Evolutionary conservation across 352 stramenopile genomes (phyloP).

Genomic region (Pythium inflatum): DNA sequence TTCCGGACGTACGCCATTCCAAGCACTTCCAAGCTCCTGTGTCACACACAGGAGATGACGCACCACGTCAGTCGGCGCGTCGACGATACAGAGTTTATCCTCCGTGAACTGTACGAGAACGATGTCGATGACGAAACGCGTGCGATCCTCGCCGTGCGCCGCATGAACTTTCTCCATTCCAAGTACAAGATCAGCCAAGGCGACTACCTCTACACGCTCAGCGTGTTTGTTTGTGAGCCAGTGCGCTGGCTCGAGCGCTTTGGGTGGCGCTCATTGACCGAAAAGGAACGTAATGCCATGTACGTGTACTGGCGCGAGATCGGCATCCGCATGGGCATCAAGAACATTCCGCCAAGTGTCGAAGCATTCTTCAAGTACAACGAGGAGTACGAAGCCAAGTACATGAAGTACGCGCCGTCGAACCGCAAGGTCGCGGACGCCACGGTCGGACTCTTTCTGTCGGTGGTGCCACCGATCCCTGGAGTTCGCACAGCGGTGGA

Average conservation of each 20-base stretch:
- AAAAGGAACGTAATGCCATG: constrained; percentile 10
- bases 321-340: constrained; percentile 25
- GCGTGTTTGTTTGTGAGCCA: constrained; percentile 24
- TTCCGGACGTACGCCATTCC: constrained; percentile 27
- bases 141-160: constrained; percentile 5
- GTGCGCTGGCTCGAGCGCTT: constrained; percentile 24
- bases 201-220: constrained; percentile 28
- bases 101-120: constrained; percentile 24
- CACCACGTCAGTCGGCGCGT: constrained; percentile 15
- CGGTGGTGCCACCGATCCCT: constrained; percentile 7
- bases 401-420: constrained; percentile 17
- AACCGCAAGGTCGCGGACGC: constrained; percentile 12
- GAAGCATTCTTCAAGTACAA: constrained; percentile 22
- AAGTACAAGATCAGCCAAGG: constrained; percentile 25
- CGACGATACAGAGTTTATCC: constrained; percentile 21
- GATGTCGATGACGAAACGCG: constrained; percentile 14
- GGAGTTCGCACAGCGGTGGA: not conserved
- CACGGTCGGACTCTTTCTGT: constrained; percentile 20
- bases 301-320: constrained; percentile 27
- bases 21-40: constrained; percentile 15
- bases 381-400: constrained; percentile 24
- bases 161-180: constrained; percentile 29
- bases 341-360: constrained; percentile 13
- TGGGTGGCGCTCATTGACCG: constrained; percentile 13
- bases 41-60: constrained; percentile 16